A percentile compares a stretch with the other conserved stretches of the same genome.
Evolutionary conservation across 768 basidiomycete genomes (phyloP).

Genomic region (Lactarius hengduanensis): DNA sequence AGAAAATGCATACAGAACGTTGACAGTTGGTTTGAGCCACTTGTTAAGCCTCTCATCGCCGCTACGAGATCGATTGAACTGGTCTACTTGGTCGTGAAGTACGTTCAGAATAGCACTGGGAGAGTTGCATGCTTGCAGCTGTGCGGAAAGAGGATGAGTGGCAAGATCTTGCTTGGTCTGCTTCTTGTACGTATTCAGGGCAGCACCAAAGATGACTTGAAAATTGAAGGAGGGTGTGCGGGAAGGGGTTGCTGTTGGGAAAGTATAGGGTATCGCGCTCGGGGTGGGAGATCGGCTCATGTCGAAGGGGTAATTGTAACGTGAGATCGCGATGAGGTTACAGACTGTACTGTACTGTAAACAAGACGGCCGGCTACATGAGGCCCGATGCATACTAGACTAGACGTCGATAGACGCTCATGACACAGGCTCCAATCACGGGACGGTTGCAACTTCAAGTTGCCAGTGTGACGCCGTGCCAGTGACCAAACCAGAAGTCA

Average conservation of each 20-base stretch:
- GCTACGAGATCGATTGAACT: neutral
- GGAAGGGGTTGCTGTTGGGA: neutral
- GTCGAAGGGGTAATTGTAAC: too few relatives aligned
- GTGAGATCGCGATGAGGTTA: too few relatives aligned
- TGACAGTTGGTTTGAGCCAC: constrained; percentile 4
- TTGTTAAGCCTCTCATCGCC: neutral
- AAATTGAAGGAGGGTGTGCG: neutral
- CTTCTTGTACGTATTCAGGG: neutral
- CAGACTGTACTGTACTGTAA: too few relatives aligned
- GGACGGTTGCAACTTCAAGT: too few relatives aligned
- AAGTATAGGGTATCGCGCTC: neutral
- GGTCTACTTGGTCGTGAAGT: neutral
- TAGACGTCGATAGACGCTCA: too few relatives aligned
- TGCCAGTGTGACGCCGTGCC: too few relatives aligned
- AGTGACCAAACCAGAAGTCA: too few relatives aligned
- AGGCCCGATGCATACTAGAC: too few relatives aligned
- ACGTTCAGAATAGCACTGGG: neutral
- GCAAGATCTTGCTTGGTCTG: constrained; percentile 8
- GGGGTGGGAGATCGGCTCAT: too few relatives aligned
- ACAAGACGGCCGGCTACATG: too few relatives aligned
- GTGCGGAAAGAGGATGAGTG: neutral
- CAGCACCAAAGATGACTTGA: neutral
- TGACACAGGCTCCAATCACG: too few relatives aligned
- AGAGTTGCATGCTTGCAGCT: constrained; percentile 6
- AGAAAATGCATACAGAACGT: constrained; percentile 6